Percentiles rank a stretch among this genome's conserved stretches.
These are phyloP conservation scores for Penstemon newberryi DNA, from an alignment of 257 asterid species.

Conservation along the genomic window DNA sequence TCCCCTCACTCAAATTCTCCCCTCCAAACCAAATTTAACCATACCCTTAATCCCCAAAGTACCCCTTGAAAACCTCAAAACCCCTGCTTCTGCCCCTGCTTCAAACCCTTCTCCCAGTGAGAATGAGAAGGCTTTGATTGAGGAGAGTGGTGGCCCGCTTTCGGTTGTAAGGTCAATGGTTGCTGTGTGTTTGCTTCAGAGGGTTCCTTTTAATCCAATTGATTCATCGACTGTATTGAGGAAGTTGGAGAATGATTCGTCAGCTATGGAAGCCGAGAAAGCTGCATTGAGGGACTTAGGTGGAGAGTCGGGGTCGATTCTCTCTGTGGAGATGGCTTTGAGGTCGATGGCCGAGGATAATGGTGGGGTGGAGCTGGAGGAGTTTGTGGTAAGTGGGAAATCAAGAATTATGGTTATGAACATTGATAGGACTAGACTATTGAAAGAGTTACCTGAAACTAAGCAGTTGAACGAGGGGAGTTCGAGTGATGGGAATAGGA, in stretches of 20 bases:
- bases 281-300: slow-evolving; percentile 85
- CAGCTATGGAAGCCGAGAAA: slow-evolving; percentile 52
- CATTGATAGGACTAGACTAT: slow-evolving; percentile 74
- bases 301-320: slow-evolving; percentile 72
- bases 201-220: slow-evolving; percentile 75
- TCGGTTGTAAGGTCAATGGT: slow-evolving; percentile 83
- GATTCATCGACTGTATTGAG: slow-evolving; percentile 80
- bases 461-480: slow-evolving; percentile 54
- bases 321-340: slow-evolving; percentile 90
- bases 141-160: slow-evolving; percentile 71
- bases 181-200: slow-evolving; percentile 78
- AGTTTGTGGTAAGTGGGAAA: slow-evolving; percentile 81
- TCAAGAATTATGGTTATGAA: slow-evolving; percentile 80
- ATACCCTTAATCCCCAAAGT: slow-evolving; percentile 42
- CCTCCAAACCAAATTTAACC: slow-evolving; percentile 45
- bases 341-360: slow-evolving; percentile 87
- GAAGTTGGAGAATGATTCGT: slow-evolving; percentile 82
- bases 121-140: slow-evolving; percentile 47
- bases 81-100: slow-evolving; percentile 28
- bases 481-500: slow-evolving; percentile 44
- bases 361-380: slow-evolving; percentile 83
- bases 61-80: slow-evolving; percentile 33
- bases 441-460: slow-evolving; percentile 79
- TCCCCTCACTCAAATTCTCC: slow-evolving; percentile 71
- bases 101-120: slow-evolving; percentile 40